A percentile compares a stretch with the other conserved stretches of the same genome.
Evolutionary conservation across 1,284 basidiomycete species (phyloP).

Genomic region (Cryptococcus neoformans): DNA sequence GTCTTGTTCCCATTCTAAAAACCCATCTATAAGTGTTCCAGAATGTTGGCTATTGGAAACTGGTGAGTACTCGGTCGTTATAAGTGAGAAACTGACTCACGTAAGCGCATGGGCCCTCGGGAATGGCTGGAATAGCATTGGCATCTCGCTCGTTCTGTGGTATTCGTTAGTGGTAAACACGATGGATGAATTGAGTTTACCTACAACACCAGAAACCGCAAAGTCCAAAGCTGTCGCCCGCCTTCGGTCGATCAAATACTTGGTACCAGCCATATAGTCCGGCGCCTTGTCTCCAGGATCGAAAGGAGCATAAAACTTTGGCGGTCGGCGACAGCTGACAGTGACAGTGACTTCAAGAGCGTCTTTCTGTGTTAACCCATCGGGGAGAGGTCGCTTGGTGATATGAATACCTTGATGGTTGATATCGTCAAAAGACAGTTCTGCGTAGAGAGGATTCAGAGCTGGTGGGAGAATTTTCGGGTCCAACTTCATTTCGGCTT

Average conservation of each 20-base stretch:
- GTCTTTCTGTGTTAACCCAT: background rate
- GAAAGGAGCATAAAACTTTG: conserved; percentile 33
- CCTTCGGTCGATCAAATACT: conserved; percentile 15
- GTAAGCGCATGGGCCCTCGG: conserved; percentile 31
- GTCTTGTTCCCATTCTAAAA: conserved; percentile 18
- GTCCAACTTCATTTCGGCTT: conserved; percentile 15
- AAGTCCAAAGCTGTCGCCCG: conserved; percentile 46
- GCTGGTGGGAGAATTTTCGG: conserved; percentile 20
- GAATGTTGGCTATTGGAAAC: conserved; percentile 28
- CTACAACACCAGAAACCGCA: conserved; percentile 13
- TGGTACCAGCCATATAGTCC: background rate
- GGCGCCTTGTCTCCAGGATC: conserved; percentile 13
- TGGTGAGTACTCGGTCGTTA: background rate
- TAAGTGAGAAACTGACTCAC: conserved; percentile 15
- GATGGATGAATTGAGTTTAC: background rate
- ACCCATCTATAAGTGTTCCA: conserved; percentile 42
- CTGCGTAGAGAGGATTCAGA: conserved; percentile 35
- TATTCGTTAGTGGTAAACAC: background rate
- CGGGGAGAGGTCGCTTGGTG: conserved; percentile 4
- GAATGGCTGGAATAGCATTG: conserved; percentile 31
- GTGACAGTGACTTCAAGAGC: conserved; percentile 28
- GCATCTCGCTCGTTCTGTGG: conserved; percentile 32
- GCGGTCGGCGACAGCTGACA: conserved; percentile 35
- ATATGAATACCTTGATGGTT: conserved; percentile 34
- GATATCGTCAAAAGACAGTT: conserved; percentile 42